A percentile compares a stretch with the other conserved stretches of the same genome.
These are phyloP conservation scores for Rhodotorula mucilaginosa DNA, from an alignment of 1,284 basidiomycete species.

Conservation along the genomic window DNA sequence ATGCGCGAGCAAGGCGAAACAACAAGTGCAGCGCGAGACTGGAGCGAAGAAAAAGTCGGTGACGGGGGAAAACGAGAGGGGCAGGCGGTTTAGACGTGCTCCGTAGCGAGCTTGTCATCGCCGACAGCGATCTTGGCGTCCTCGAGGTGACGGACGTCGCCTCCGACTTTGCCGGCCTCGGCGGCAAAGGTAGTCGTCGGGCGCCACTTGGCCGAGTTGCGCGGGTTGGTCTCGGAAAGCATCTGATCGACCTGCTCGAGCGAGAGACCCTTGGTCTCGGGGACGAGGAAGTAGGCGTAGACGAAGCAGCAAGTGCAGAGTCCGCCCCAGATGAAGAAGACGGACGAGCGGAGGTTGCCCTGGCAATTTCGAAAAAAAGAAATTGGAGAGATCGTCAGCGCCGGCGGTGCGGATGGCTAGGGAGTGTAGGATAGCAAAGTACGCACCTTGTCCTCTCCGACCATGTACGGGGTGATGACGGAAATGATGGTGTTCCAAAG, in stretches of 20 bases:
- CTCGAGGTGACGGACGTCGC: slow-evolving; percentile 17
- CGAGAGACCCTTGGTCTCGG: slow-evolving; percentile 48
- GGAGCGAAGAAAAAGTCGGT: no score
- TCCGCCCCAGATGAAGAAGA: slow-evolving; percentile 47
- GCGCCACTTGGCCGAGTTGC: slow-evolving; percentile 41
- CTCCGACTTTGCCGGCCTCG: slow-evolving; percentile 21
- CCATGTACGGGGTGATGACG: slow-evolving; percentile 39
- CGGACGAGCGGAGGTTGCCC: slow-evolving; percentile 40
- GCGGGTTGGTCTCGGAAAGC: slow-evolving; percentile 40
- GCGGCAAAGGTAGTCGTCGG: slow-evolving; percentile 36
- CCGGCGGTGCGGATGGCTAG: not conserved
- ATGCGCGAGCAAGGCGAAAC: no score
- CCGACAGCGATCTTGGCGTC: not conserved
- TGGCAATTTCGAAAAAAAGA: no score
- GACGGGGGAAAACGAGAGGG: no score
- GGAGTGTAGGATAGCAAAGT: not conserved
- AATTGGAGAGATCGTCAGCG: not conserved
- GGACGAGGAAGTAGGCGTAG: slow-evolving; percentile 47
- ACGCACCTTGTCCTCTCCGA: slow-evolving; percentile 25
- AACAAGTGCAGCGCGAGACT: no score
- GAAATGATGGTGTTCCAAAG: slow-evolving; percentile 50
- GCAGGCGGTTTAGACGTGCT: not conserved
- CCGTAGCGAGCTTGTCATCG: not conserved
- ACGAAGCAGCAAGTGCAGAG: slow-evolving; percentile 43
- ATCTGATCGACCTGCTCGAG: slow-evolving; percentile 50